These are phyloP conservation scores for Claviceps digitariae DNA, from an alignment of 2,329 filamentous ascomycete species.

Conservation along the genomic window DNA sequence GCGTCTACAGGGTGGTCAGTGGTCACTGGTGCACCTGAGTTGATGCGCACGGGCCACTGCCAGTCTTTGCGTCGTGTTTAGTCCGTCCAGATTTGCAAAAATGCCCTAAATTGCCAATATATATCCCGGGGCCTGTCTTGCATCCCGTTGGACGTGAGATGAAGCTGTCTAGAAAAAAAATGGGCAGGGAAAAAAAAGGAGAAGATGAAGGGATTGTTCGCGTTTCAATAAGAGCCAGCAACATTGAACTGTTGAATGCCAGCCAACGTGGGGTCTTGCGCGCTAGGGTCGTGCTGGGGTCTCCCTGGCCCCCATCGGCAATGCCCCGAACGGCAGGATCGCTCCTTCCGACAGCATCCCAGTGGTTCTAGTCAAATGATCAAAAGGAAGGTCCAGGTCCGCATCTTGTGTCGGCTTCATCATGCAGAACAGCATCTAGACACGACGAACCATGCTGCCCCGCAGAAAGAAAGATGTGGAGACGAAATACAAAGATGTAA, in stretches of 20 bases:
- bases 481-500: not conserved
- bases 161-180: not conserved
- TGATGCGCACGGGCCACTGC: not conserved
- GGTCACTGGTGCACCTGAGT: not conserved
- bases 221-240: not conserved
- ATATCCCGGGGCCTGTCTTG: not conserved
- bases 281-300: not conserved
- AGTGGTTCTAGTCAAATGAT: not conserved
- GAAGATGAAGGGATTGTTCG: not conserved
- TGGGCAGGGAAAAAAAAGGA: too few relatives aligned
- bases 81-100: not conserved
- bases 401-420: not conserved
- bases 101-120: not conserved
- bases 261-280: not conserved
- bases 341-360: not conserved
- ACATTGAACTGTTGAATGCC: not conserved
- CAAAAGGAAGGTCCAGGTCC: not conserved
- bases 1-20: not conserved
- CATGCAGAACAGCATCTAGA: not conserved
- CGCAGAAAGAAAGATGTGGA: not conserved
- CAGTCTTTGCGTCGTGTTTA: too few relatives aligned
- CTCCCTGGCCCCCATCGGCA: not conserved
- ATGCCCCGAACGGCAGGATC: not conserved
- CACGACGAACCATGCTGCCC: not conserved
- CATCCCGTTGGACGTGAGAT: not conserved